Percentiles rank a stretch among this genome's conserved stretches.
Conservation (phyloP, 352 stramenopile species). For the Phytopythium sindhum region DNA sequence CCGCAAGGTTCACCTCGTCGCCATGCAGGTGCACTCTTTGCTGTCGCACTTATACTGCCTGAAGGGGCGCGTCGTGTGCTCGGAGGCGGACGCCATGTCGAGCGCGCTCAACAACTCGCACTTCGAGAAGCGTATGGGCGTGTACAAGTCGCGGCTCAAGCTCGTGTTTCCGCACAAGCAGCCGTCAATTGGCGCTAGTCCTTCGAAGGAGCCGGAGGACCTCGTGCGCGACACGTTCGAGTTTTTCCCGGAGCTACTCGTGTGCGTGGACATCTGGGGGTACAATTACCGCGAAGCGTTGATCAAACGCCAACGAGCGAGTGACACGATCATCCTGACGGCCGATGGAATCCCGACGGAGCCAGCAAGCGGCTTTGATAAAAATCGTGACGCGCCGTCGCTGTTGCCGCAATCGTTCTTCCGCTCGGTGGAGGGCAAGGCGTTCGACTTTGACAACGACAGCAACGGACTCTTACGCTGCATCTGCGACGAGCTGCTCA, state of each 20-base stretch:
- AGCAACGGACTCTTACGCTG: slow-evolving; percentile 47
- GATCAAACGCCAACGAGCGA: slow-evolving; percentile 14
- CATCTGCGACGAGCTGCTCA: slow-evolving; percentile 74
- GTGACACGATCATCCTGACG: not conserved
- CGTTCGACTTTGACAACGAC: slow-evolving; percentile 71
- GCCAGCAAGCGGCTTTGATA: not conserved
- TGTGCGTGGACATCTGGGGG: slow-evolving; percentile 65
- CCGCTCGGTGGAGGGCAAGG: slow-evolving; percentile 26
- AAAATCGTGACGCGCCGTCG: not conserved
- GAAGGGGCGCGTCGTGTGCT: slow-evolving; percentile 42
- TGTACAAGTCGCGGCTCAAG: slow-evolving; percentile 69
- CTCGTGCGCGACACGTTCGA: slow-evolving; percentile 59
- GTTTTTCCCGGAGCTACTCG: slow-evolving; percentile 65
- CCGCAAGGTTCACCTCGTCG: slow-evolving; percentile 72
- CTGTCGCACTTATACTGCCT: slow-evolving; percentile 71
- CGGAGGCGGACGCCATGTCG: slow-evolving; percentile 51
- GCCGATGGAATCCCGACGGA: not conserved
- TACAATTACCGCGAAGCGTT: slow-evolving; percentile 41
- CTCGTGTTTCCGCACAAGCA: slow-evolving; percentile 52
- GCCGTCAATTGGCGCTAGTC: not conserved
- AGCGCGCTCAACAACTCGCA: slow-evolving; percentile 67
- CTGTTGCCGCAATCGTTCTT: slow-evolving; percentile 48
- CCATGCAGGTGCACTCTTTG: slow-evolving; percentile 69
- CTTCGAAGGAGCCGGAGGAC: slow-evolving; percentile 35
- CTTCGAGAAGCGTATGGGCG: slow-evolving; percentile 72